These are phyloP conservation scores for Colletotrichum sidae DNA, from an alignment of 2,329 filamentous ascomycete species.

Conservation along the genomic window DNA sequence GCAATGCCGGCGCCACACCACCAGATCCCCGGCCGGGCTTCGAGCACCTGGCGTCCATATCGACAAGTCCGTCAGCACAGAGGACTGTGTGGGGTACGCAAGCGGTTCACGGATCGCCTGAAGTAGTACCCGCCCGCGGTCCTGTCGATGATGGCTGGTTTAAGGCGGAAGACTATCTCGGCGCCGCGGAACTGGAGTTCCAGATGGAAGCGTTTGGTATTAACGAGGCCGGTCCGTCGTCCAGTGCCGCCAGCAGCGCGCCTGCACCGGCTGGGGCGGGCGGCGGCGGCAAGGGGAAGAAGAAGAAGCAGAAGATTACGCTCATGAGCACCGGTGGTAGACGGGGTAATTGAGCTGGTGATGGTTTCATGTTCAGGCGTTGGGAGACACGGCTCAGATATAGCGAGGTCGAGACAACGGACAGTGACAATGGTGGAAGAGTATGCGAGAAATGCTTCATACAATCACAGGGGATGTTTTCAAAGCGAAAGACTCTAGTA, in stretches of 20 bases:
- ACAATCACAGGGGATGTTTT: slow-evolving; percentile 6
- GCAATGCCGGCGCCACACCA: slow-evolving; percentile 63
- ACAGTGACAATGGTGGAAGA: neutral
- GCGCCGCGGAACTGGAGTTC: slow-evolving; percentile 67
- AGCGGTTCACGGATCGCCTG: slow-evolving; percentile 71
- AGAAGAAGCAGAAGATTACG: slow-evolving; percentile 79
- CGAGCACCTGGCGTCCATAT: slow-evolving; percentile 78
- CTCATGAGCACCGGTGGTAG: slow-evolving; percentile 76
- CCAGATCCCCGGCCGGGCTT: slow-evolving; percentile 72
- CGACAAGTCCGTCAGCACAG: slow-evolving; percentile 80
- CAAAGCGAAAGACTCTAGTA: neutral
- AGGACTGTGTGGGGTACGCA: slow-evolving; percentile 95
- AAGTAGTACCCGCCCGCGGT: slow-evolving; percentile 46
- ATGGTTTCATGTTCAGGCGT: neutral
- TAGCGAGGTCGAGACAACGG: slow-evolving; percentile 14
- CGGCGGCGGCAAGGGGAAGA: slow-evolving; percentile 64
- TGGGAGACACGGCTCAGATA: neutral
- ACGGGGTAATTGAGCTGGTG: slow-evolving; percentile 51
- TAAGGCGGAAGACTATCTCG: slow-evolving; percentile 81
- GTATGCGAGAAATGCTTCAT: slow-evolving; percentile 6
- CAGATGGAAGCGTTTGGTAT: slow-evolving; percentile 68
- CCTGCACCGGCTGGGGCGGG: slow-evolving; percentile 35
- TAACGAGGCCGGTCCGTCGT: slow-evolving; percentile 41
- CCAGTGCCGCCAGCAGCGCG: slow-evolving; percentile 37
- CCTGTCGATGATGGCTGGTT: slow-evolving; percentile 84